Conservation (phyloP, 2,329 filamentous ascomycete species). For the Scortechinia acanthostroma region DNA sequence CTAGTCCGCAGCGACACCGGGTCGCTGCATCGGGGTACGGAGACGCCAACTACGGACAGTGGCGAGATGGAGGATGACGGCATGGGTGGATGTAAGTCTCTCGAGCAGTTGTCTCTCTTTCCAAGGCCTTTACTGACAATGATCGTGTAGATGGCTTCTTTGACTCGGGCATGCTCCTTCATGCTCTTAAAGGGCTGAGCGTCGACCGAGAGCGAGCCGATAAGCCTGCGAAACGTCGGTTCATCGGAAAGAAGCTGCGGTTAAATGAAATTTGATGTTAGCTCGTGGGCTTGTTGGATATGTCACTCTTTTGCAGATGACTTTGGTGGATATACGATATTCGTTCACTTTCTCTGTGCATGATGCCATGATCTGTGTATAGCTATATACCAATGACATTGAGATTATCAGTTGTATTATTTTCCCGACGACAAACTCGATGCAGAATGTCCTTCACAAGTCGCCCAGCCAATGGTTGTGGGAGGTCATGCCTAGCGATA, state of each 20-base stretch:
- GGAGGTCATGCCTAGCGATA: too few relatives aligned
- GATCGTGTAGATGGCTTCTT: not conserved
- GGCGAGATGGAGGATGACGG: constrained; percentile 2
- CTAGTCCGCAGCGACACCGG: not conserved
- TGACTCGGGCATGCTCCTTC: not conserved
- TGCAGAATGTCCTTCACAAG: too few relatives aligned
- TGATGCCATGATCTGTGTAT: too few relatives aligned
- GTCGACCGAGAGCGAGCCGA: not conserved
- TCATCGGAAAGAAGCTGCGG: not conserved
- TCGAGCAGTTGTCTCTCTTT: not conserved
- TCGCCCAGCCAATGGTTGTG: too few relatives aligned
- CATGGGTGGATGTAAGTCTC: constrained; percentile 2
- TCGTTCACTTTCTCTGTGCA: too few relatives aligned
- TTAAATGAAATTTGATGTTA: not conserved
- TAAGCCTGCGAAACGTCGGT: not conserved
- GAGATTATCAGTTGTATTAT: too few relatives aligned
- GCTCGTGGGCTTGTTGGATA: too few relatives aligned
- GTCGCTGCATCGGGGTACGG: not conserved
- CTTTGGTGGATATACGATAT: too few relatives aligned
- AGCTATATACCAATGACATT: too few relatives aligned
- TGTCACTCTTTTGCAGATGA: too few relatives aligned
- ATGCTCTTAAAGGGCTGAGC: not conserved
- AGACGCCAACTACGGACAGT: not conserved
- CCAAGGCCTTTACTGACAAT: not conserved
- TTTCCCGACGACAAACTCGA: too few relatives aligned